Evolutionary conservation across 2,329 filamentous ascomycete genomes (phyloP).

Genomic region (Hysterium pulicare): DNA sequence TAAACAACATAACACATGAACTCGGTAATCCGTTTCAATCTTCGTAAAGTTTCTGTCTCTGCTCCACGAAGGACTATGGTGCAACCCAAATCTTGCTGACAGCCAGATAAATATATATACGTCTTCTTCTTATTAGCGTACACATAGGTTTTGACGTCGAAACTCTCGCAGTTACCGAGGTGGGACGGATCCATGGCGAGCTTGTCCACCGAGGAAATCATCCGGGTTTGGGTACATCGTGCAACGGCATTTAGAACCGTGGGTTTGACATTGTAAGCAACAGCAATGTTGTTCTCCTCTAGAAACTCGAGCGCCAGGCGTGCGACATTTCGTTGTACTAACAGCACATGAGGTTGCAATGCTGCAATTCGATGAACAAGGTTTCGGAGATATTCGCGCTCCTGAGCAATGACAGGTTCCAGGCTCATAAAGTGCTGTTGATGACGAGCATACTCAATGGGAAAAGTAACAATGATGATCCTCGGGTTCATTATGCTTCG

Average conservation of each 20-base stretch:
- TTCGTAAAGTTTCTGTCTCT: constrained; percentile 65
- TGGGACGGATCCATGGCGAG: constrained; percentile 71
- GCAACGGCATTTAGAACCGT: constrained; percentile 95
- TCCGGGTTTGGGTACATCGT: constrained; percentile 83
- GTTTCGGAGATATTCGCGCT: constrained; percentile 88
- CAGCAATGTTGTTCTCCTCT: constrained; percentile 83
- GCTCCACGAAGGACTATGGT: constrained; percentile 89
- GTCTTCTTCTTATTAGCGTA: constrained; percentile 84
- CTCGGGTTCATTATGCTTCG: constrained; percentile 78
- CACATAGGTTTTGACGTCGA: constrained; percentile 94
- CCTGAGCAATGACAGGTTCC: constrained; percentile 93
- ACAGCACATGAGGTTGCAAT: constrained; percentile 75
- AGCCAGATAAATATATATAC: constrained; percentile 92
- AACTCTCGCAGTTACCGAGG: constrained; percentile 77
- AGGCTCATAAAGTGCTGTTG: constrained; percentile 96
- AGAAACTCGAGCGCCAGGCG: constrained; percentile 86
- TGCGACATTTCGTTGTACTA: constrained; percentile 92
- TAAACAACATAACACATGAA: constrained; percentile 99
- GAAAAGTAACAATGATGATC: constrained; percentile 89
- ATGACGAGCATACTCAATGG: constrained; percentile 92
- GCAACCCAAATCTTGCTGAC: constrained; percentile 83
- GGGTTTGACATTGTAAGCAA: constrained; percentile 93
- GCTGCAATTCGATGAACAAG: constrained; percentile 89
- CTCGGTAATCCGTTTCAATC: constrained; percentile 89
- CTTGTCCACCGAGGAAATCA: constrained; percentile 94